Conservation (phyloP, 129 eudicot species). For the Flaveria bidentis region DNA sequence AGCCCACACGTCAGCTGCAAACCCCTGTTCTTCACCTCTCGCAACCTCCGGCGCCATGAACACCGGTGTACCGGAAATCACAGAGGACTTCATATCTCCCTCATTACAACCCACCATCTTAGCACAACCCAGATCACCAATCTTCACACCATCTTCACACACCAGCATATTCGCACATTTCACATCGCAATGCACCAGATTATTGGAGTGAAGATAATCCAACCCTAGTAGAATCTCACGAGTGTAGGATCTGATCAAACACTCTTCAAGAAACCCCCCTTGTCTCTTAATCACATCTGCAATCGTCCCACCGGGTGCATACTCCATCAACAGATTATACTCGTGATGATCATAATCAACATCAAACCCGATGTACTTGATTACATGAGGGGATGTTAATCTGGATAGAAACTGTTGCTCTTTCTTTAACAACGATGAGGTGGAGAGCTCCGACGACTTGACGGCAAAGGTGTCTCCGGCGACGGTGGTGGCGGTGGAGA, state of each 20-base stretch:
- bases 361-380: conserved; percentile 58
- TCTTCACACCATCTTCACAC: conserved; percentile 46
- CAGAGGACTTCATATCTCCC: conserved; percentile 33
- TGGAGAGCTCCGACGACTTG: conserved; percentile 56
- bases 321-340: conserved; percentile 73
- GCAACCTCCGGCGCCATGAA: conserved; percentile 91
- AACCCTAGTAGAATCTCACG: conserved; percentile 55
- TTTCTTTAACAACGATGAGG: conserved; percentile 45
- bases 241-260: conserved; percentile 43
- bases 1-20: conserved; percentile 73
- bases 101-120: conserved; percentile 14
- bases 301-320: conserved; percentile 50
- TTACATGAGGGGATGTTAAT: conserved; percentile 48
- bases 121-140: conserved; percentile 75
- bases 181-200: conserved; percentile 70
- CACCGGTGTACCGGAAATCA: conserved; percentile 65
- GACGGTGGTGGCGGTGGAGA: conserved; percentile 54
- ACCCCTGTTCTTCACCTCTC: conserved; percentile 71
- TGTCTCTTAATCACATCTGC: conserved; percentile 50
- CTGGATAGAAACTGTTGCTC: conserved; percentile 54
- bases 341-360: conserved; percentile 25
- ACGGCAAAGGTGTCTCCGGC: conserved; percentile 61
- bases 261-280: conserved; percentile 55
- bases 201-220: conserved; percentile 60
- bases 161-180: conserved; percentile 61